Base-by-base conservation (phyloP, 345 rosid species). In the Chamaenerion angustifolium region DNA sequence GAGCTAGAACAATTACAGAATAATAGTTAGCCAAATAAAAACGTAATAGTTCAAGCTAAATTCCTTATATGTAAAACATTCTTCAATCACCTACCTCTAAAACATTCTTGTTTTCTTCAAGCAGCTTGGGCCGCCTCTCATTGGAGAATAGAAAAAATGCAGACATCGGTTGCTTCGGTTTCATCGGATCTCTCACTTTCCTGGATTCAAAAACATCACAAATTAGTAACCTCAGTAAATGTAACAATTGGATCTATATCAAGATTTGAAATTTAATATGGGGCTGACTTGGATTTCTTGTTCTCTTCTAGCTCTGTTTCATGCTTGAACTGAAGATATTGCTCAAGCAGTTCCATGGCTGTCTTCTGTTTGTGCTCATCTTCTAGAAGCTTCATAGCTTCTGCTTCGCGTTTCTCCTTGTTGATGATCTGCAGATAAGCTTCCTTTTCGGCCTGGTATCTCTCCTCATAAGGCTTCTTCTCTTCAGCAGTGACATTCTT, bases 381-480 rank as follows among this genome's bases (percentile, higher is more conserved):
- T 4, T 77, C 95, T 47, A 85, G 56, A 19, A 89, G 95, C 79
- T 77, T 85, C 95, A 89, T 78, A 12, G 95, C 97, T 56, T 85
- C 97, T 4, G 21, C 60, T 66, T 90, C 98, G 1, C 92, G 82
- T 58, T 78, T 86, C 70, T 81, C 96, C 63, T 86, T 86, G 4
- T 83, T 75, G 43, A 64, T 49, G 13, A 75, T 75, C 62, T 68
- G 86, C 67, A 86, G 68, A 56, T 86, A 86, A n/a, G 75, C 78
- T 52, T 80, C 94, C 60, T 76, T 90, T 63, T 79, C 87, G 0
- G 64, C 71, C 51, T 73, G 76, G 52, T 86, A 86, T 69, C 31
- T 83, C 73, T 83, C 98, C 70, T 86, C 98, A 40, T 86, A 90
- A 12, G 98, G 98, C 70, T 83, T 90, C 87, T 81, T 90, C 49